Evolutionary conservation across 169 alveolate genomes (phyloP).

Genomic region (Plasmodium knowlesi): DNA sequence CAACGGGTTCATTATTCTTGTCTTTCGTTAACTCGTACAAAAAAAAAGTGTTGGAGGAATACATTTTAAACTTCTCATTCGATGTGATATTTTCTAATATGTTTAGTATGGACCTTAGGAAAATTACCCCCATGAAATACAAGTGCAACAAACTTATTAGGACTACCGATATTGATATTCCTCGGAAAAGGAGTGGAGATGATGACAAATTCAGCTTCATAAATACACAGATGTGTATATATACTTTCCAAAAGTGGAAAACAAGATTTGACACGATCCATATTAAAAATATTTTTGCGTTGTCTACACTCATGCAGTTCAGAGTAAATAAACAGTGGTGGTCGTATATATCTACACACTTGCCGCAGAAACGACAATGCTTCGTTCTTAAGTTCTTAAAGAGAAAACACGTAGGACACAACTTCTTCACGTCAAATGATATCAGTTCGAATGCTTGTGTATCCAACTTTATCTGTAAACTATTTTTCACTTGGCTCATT

Average conservation of each 20-base stretch:
- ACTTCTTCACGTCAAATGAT: slow-evolving; percentile 45
- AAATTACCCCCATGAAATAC: slow-evolving; percentile 41
- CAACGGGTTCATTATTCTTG: slow-evolving; percentile 47
- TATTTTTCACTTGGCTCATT: slow-evolving; percentile 7
- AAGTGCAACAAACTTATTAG: not conserved
- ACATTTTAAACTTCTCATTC: slow-evolving; percentile 54
- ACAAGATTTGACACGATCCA: slow-evolving; percentile 47
- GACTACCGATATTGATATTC: not conserved
- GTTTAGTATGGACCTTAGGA: slow-evolving; percentile 24
- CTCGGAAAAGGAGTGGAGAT: not conserved
- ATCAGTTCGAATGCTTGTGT: slow-evolving; percentile 1
- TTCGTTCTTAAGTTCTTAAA: slow-evolving; percentile 91
- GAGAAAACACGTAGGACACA: slow-evolving; percentile 63
- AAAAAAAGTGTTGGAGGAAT: slow-evolving; percentile 35
- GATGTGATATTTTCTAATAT: slow-evolving; percentile 70
- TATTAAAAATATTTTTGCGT: slow-evolving; percentile 31
- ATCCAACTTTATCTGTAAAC: slow-evolving; percentile 10
- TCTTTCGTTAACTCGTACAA: slow-evolving; percentile 32
- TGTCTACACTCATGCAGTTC: slow-evolving; percentile 69
- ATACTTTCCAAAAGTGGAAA: slow-evolving; percentile 10
- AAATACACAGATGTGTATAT: not conserved
- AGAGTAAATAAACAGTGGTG: slow-evolving; percentile 92
- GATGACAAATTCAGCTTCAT: not conserved
- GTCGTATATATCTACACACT: slow-evolving; percentile 93
- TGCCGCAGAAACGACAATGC: slow-evolving; percentile 94